These are phyloP conservation scores for Schwanniomyces vanrijiae DNA, from an alignment of 805 yeast genomes.

Conservation along the genomic window DNA sequence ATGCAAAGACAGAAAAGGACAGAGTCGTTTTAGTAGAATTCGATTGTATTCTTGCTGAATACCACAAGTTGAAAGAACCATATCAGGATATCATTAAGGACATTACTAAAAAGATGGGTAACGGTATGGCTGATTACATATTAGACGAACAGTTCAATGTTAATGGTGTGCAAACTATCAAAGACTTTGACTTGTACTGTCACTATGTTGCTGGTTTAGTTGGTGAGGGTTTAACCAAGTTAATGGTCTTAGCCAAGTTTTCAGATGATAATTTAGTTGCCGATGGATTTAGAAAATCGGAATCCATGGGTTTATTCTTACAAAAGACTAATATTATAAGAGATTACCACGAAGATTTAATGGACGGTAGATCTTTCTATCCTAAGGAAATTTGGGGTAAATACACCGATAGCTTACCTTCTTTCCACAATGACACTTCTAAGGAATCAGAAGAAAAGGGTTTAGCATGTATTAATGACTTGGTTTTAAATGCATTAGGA, in stretches of 20 bases:
- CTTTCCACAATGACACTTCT: conserved; percentile 45
- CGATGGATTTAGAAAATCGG: conserved; percentile 58
- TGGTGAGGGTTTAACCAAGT: conserved; percentile 90
- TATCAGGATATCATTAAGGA: conserved; percentile 79
- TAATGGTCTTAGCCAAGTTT: conserved; percentile 74
- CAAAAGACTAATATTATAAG: conserved; percentile 96
- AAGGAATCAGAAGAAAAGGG: conserved; percentile 55
- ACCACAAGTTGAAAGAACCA: conserved; percentile 66
- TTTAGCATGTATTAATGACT: conserved; percentile 73
- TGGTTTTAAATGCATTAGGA: conserved; percentile 73
- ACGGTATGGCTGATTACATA: conserved; percentile 96
- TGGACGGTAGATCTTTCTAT: conserved; percentile 93
- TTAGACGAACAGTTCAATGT: conserved; percentile 73
- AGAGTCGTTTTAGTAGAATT: conserved; percentile 80
- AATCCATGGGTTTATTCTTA: conserved; percentile 91
- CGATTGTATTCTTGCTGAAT: conserved; percentile 66
- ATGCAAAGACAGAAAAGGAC: conserved; percentile 77
- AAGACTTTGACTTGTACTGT: conserved; percentile 89
- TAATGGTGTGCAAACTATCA: conserved; percentile 73
- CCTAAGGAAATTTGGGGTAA: conserved; percentile 92
- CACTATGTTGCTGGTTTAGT: conserved; percentile 97
- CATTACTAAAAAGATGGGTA: conserved; percentile 85
- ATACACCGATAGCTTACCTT: conserved; percentile 63
- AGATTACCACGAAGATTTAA: conserved; percentile 89
- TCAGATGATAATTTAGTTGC: conserved; percentile 51